Evolutionary conservation across 257 asterid genomes (phyloP).

Genomic region (Penstemon davidsonii): DNA sequence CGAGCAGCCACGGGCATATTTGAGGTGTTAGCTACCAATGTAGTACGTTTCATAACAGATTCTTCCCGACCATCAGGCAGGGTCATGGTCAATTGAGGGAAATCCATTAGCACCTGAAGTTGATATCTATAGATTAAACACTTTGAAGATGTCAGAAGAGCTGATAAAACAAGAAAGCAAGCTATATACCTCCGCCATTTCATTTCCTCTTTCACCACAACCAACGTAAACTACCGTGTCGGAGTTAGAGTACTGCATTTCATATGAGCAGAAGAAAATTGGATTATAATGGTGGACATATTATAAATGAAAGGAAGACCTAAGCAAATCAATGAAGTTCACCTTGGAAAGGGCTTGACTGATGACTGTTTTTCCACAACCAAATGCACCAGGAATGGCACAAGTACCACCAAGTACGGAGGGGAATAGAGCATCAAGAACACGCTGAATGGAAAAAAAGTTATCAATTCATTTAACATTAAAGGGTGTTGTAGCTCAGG

Average conservation of each 20-base stretch:
- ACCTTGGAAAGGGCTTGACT: constrained; percentile 99
- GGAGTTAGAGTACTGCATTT: constrained; percentile 90
- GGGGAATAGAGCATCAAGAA: constrained; percentile 97
- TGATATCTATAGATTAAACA: constrained; percentile 28
- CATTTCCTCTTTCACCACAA: constrained; percentile 99
- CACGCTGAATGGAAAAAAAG: constrained; percentile 66
- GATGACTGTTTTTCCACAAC: constrained; percentile 98
- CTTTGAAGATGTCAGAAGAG: constrained; percentile 9
- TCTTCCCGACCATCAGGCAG: constrained; percentile 99
- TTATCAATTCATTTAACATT: constrained; percentile 28
- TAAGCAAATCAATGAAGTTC: constrained; percentile 28
- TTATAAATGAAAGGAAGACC: constrained; percentile 15
- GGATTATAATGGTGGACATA: constrained; percentile 15
- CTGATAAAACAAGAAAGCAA: constrained; percentile 30
- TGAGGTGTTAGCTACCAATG: constrained; percentile 98
- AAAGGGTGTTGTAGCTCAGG: constrained; percentile 17
- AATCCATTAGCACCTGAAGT: constrained; percentile 97
- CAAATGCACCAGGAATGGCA: constrained; percentile 99
- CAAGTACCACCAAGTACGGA: constrained; percentile 99
- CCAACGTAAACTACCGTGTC: constrained; percentile 99
- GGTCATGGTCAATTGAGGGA: constrained; percentile 99
- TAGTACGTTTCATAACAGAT: constrained; percentile 99
- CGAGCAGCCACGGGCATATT: constrained; percentile 99
- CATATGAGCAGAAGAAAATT: constrained; percentile 23
- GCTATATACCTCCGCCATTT: constrained; percentile 93